Base-by-base conservation (phyloP, 108 stramenopile species). In the Nitzschia sp. region DNA sequence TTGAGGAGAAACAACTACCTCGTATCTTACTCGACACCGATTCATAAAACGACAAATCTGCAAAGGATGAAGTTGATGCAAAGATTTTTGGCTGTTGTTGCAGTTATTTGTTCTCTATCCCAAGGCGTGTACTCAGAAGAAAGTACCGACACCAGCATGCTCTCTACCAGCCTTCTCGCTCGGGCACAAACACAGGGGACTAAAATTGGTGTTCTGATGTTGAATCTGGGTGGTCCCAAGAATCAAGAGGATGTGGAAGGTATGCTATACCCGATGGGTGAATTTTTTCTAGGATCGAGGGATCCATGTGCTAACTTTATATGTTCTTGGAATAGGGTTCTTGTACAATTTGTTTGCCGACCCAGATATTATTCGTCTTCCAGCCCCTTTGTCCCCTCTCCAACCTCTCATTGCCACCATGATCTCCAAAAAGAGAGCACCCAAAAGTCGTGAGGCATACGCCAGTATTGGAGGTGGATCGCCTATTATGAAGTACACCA, bases 311-410 rank as follows among this genome's bases (percentile, higher is more conserved):
- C 29, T 34, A 34, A 34, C 29, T 1, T 5, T 34, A 2, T 17
- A 5, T 48, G 46, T 6, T 48, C 6, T 17, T 48, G 46, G 46
- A 10, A 72, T 65, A 86, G 86, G 86, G 37, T 95, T 95, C 68
- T 76, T 98, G 57, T 98, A 88, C 86, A 98, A 98, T 71, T 78
- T 98, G 20, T 98, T 98, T 78, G 94, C 96, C 40, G 97, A 98
- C 75, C 96, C 96, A 15, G 98, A 98, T 70, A 98, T 98, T 69
- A 98, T 98, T 67, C 95, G 96, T 24, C 79, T 97, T 12, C 96
- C 96, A 8, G 65, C 78, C 9, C 71, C 83, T 43, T 78, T 96
- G 41, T 63, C 91, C 17, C 85, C 87, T 7, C 80, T 96, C 19
- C 96, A 96, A 73, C 79, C 67, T 34, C 53, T 82, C 11, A 86